Evolutionary conservation across 306 rosid genomes (phyloP).

Genomic region (Delonix regia): DNA sequence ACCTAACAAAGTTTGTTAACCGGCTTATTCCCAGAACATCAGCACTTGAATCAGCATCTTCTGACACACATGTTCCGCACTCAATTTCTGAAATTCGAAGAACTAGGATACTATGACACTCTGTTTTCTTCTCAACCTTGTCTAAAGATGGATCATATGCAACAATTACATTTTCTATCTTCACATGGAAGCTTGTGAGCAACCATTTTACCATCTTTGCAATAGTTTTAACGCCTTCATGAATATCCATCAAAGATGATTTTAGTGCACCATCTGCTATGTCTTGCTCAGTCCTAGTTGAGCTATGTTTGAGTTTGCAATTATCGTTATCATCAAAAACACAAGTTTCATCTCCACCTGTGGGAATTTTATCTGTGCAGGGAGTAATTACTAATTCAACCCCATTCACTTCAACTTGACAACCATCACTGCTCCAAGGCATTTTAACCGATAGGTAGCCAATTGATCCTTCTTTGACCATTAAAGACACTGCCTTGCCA

Average conservation of each 20-base stretch:
- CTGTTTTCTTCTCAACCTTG: conserved; percentile 40
- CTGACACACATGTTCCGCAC: conserved; percentile 87
- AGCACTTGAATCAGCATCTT: conserved; percentile 56
- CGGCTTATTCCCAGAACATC: conserved; percentile 81
- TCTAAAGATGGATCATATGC: conserved; percentile 78
- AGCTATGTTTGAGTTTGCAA: conserved; percentile 27
- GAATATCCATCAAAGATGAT: conserved; percentile 69
- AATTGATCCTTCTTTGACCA: conserved; percentile 88
- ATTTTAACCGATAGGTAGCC: conserved; percentile 71
- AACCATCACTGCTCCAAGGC: conserved; percentile 93
- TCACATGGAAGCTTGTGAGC: conserved; percentile 85
- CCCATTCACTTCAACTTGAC: conserved; percentile 83
- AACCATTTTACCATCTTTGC: conserved; percentile 87
- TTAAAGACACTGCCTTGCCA: conserved; percentile 55
- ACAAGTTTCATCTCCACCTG: conserved; percentile 50
- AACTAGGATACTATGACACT: conserved; percentile 54
- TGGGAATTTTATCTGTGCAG: conserved; percentile 33
- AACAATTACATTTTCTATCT: conserved; percentile 63
- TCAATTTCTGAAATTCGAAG: conserved; percentile 77
- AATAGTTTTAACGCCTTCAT: conserved; percentile 91
- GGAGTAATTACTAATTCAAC: conserved; percentile 89
- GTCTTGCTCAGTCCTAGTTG: conserved; percentile 46
- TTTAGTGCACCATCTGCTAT: conserved; percentile 48
- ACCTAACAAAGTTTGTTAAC: conserved; percentile 79
- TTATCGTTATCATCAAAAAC: conserved; percentile 39